These are phyloP conservation scores for Tetrapisispora pingtungensis DNA, from an alignment of 805 yeast species.

Conservation along the genomic window DNA sequence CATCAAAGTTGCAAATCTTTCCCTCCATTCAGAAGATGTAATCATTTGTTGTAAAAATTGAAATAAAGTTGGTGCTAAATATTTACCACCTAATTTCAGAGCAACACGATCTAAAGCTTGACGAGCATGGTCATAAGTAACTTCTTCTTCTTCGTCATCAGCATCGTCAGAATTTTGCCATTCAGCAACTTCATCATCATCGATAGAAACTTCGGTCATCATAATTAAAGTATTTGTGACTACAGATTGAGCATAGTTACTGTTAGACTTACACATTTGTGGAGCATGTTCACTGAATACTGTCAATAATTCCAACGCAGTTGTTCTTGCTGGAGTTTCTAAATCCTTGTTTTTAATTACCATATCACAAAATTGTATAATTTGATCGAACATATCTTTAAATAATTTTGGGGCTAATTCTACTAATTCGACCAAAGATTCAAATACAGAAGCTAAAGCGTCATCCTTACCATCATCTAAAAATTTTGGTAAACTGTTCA, in stretches of 20 bases:
- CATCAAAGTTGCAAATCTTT: conserved; percentile 94
- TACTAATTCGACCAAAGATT: conserved; percentile 79
- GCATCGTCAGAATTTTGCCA: conserved; percentile 77
- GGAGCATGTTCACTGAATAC: conserved; percentile 92
- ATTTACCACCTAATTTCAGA: conserved; percentile 70
- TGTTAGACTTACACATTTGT: conserved; percentile 80
- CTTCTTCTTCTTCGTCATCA: conserved; percentile 72
- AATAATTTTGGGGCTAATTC: conserved; percentile 93
- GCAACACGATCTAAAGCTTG: conserved; percentile 90
- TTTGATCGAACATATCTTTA: conserved; percentile 80
- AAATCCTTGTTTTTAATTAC: conserved; percentile 74
- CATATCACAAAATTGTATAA: conserved; percentile 74
- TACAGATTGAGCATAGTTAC: conserved; percentile 59
- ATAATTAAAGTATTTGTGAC: conserved; percentile 65
- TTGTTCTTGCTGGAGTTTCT: conserved; percentile 69
- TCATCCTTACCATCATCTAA: conserved; percentile 68
- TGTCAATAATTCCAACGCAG: conserved; percentile 80
- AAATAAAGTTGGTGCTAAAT: conserved; percentile 77
- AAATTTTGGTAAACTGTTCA: conserved; percentile 80
- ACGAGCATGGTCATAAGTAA: conserved; percentile 83
- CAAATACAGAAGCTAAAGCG: conserved; percentile 80
- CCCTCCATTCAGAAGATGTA: conserved; percentile 73
- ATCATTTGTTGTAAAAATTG: conserved; percentile 80
- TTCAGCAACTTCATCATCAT: conserved; percentile 80
- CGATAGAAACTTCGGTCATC: conserved; percentile 88